These are phyloP conservation scores for Trametes coccinea DNA, from an alignment of 768 basidiomycete species.

Conservation along the genomic window DNA sequence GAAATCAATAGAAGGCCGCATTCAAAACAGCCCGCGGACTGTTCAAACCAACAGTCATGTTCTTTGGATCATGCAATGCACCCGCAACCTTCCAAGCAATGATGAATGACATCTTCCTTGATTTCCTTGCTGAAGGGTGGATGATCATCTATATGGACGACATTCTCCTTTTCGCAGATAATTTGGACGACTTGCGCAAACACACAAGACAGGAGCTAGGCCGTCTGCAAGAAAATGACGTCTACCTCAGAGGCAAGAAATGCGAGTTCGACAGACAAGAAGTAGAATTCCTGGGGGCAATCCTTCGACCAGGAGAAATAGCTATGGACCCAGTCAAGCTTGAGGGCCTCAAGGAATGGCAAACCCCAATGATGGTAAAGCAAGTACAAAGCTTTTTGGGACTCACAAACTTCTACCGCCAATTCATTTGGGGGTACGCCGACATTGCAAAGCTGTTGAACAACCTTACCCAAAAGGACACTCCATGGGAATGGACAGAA, in stretches of 20 bases:
- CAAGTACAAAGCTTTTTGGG: constrained; percentile 36
- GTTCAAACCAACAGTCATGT: no score
- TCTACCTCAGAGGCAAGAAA: constrained; percentile 21
- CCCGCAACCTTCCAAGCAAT: no score
- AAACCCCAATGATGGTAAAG: constrained; percentile 24
- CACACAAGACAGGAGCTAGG: no score
- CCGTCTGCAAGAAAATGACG: no score
- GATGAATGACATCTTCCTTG: no score
- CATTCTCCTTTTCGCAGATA: no score
- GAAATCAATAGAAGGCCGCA: no score
- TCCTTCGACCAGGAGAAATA: constrained; percentile 35
- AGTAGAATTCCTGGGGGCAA: constrained; percentile 45
- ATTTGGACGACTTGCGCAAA: no score
- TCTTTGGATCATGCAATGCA: no score
- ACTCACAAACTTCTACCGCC: constrained; percentile 37
- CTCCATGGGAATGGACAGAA: constrained; percentile 24
- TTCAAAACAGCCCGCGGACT: no score
- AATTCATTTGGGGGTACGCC: constrained; percentile 37
- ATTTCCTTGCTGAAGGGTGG: no score
- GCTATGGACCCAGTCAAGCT: constrained; percentile 45
- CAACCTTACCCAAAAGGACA: constrained; percentile 30
- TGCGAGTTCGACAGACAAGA: constrained; percentile 38
- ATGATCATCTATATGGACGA: no score
- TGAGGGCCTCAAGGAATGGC: constrained; percentile 34
- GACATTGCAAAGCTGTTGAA: constrained; percentile 36